These are phyloP conservation scores for Penicillium cinerascens DNA, from an alignment of 495 filamentous ascomycete genomes.

Conservation along the genomic window DNA sequence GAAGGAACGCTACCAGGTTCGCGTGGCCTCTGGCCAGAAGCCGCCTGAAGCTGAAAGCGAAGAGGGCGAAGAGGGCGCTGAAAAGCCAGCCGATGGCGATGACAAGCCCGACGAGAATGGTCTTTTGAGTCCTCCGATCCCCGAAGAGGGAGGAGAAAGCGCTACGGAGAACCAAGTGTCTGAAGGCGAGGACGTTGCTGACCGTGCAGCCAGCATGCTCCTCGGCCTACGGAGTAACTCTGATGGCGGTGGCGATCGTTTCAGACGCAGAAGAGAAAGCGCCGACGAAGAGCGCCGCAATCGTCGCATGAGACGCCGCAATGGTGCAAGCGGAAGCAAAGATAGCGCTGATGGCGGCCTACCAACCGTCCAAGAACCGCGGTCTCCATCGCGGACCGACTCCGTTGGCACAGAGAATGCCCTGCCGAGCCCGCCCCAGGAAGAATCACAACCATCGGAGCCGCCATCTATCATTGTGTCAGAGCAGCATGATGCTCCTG, in stretches of 20 bases:
- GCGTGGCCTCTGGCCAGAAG: constrained; percentile 80
- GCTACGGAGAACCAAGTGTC: constrained; percentile 42
- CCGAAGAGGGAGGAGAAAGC: constrained; percentile 38
- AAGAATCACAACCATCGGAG: constrained; percentile 23
- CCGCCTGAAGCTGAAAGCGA: constrained; percentile 59
- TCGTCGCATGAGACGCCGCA: constrained; percentile 56
- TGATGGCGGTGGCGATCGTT: constrained; percentile 53
- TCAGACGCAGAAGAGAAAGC: constrained; percentile 60
- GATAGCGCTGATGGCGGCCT: constrained; percentile 41
- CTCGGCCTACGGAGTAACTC: constrained; percentile 71
- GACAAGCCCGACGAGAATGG: constrained; percentile 27
- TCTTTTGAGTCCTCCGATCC: constrained; percentile 36
- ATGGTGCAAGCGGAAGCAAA: constrained; percentile 46
- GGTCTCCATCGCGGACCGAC: constrained; percentile 26
- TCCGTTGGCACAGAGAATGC: constrained; percentile 17
- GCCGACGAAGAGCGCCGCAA: constrained; percentile 67
- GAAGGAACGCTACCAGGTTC: constrained; percentile 89
- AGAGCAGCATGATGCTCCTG: constrained; percentile 27
- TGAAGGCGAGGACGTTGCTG: constrained; percentile 72
- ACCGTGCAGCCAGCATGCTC: constrained; percentile 76
- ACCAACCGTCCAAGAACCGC: constrained; percentile 34
- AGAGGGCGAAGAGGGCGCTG: constrained; percentile 25
- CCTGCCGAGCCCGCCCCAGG: constrained; percentile 25
- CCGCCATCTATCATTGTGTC: constrained; percentile 43
- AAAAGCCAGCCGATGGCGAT: constrained; percentile 22